Percentiles rank a stretch among this genome's conserved stretches.
Conservation (phyloP, 129 eudicot genomes). For the Flaveria sonorensis region DNA sequence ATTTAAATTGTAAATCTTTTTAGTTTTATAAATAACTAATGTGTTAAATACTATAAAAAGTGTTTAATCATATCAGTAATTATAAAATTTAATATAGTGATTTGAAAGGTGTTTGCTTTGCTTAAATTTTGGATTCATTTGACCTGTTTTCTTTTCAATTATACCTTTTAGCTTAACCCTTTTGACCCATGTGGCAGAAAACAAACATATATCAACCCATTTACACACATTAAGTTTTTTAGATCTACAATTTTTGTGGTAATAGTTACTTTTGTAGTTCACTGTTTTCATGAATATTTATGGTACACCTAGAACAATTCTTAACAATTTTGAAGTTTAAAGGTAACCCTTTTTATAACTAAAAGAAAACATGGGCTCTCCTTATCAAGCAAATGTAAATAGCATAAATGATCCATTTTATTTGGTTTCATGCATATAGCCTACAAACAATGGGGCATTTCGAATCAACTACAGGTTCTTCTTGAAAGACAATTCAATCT, state of each 20-base stretch:
- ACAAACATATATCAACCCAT: neutral
- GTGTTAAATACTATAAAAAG: neutral
- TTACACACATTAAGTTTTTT: neutral
- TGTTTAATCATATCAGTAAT: neutral
- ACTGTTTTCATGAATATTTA: neutral
- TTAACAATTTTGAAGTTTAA: neutral
- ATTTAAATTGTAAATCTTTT: neutral
- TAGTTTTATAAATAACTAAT: neutral
- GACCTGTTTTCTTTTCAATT: neutral
- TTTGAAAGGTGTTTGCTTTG: neutral
- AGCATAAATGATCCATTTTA: neutral
- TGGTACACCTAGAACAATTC: neutral
- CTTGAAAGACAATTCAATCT: neutral
- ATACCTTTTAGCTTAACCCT: neutral
- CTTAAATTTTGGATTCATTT: neutral
- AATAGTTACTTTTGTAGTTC: slow-evolving; percentile 1
- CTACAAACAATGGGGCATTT: neutral
- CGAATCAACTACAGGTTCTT: neutral
- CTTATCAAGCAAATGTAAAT: neutral
- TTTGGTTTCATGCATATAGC: neutral
- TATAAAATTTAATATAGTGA: neutral
- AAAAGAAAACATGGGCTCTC: neutral
- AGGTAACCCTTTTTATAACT: neutral
- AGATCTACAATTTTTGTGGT: neutral
- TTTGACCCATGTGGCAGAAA: neutral